These are phyloP conservation scores for Tulasnella sp. DNA, from an alignment of 768 basidiomycete species.

Conservation along the genomic window DNA sequence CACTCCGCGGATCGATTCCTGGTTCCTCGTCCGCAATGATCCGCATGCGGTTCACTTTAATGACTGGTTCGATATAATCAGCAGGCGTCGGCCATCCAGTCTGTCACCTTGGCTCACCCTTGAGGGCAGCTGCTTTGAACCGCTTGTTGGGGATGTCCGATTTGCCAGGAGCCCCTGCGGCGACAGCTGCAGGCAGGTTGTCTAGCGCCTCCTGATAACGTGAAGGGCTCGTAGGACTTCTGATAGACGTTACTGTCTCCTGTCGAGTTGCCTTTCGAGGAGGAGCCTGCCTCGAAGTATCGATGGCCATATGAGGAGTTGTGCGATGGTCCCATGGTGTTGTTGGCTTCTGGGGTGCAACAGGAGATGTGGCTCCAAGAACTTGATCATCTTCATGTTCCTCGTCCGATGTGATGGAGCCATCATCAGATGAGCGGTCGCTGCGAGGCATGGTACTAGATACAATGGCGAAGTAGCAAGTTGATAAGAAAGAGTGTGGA, in stretches of 20 bases:
- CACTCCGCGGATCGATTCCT: constrained; percentile 6
- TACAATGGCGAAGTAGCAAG: no score
- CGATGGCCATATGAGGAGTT: neutral
- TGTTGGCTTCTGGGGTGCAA: neutral
- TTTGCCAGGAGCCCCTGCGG: neutral
- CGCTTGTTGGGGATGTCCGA: constrained; percentile 2
- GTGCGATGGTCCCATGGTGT: constrained; percentile 1
- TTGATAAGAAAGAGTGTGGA: no score
- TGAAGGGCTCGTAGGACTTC: neutral
- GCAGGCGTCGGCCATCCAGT: no score
- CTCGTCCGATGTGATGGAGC: no score
- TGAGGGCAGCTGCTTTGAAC: neutral
- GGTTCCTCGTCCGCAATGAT: constrained; percentile 9
- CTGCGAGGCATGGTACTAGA: no score
- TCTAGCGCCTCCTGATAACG: neutral
- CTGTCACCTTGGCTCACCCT: no score
- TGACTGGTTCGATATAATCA: no score
- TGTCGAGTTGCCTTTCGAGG: neutral
- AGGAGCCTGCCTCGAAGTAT: neutral
- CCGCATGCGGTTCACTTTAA: constrained; percentile 5
- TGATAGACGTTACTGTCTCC: neutral
- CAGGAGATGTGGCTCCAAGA: constrained; percentile 9
- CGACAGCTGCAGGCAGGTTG: neutral
- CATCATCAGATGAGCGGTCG: no score
- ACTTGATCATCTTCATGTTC: neutral